Evolutionary conservation across 2,329 filamentous ascomycete genomes (phyloP).

Genomic region (Phaeosphaeria sp.): DNA sequence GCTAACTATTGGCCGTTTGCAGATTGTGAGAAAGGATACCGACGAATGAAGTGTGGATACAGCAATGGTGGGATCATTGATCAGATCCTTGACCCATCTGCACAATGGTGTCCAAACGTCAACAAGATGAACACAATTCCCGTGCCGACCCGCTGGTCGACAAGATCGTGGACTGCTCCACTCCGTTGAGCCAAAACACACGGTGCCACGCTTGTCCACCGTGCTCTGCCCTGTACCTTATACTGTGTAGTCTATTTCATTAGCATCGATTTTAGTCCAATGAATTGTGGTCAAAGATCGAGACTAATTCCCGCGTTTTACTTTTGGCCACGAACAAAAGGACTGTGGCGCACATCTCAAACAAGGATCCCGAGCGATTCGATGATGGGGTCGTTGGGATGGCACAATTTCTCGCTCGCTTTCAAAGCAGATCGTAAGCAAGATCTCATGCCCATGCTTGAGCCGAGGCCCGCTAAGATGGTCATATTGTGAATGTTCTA

Average conservation of each 20-base stretch:
- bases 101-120: neutral
- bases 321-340: neutral
- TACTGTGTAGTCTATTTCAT: neutral
- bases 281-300: neutral
- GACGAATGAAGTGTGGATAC: neutral
- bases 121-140: neutral
- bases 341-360: neutral
- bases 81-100: neutral
- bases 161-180: neutral
- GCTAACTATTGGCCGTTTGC: neutral
- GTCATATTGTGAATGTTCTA: neutral
- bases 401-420: neutral
- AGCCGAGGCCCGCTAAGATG: neutral
- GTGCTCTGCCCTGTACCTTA: neutral
- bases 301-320: neutral
- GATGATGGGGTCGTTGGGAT: neutral
- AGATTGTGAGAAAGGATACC: neutral
- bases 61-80: neutral
- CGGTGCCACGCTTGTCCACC: neutral
- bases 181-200: neutral
- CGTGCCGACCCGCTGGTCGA: neutral
- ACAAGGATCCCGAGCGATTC: neutral
- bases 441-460: neutral
- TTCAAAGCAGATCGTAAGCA: neutral
- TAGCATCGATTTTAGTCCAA: neutral